Percentiles rank a stretch among this genome's conserved stretches.
Conservation (phyloP, 352 stramenopile genomes). For the Pythium dissimile region DNA sequence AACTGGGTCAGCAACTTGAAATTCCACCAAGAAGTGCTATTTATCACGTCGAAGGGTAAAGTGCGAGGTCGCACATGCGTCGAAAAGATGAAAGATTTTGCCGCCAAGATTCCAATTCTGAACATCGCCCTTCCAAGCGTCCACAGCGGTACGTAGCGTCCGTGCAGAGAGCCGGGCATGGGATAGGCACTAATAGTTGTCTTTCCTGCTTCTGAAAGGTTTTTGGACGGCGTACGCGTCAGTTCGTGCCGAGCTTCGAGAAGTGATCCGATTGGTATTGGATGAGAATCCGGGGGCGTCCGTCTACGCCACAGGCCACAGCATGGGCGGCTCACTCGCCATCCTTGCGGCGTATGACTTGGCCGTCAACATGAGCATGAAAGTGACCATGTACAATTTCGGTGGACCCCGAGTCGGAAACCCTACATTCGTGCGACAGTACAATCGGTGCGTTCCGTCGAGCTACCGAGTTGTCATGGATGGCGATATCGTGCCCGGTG, state of each 20-base stretch:
- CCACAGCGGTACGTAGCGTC: conserved; percentile 53
- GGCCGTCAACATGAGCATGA: conserved; percentile 80
- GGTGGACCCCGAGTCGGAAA: conserved; percentile 84
- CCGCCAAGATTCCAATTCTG: conserved; percentile 73
- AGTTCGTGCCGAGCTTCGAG: conserved; percentile 69
- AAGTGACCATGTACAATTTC: conserved; percentile 90
- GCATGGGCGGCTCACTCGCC: conserved; percentile 88
- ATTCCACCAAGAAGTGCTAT: conserved; percentile 76
- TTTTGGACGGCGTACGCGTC: conserved; percentile 87
- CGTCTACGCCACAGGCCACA: conserved; percentile 92
- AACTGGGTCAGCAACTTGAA: conserved; percentile 89
- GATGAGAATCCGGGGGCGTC: conserved; percentile 82
- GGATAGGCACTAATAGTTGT: not conserved
- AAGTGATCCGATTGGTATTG: conserved; percentile 71
- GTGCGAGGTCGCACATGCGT: conserved; percentile 50
- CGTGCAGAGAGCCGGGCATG: not conserved
- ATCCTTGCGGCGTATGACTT: conserved; percentile 86
- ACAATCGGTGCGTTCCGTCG: conserved; percentile 70
- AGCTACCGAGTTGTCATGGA: conserved; percentile 64
- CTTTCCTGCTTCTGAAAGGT: conserved; percentile 28
- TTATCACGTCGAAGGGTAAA: conserved; percentile 65
- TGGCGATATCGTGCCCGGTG: conserved; percentile 40
- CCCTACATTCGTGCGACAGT: conserved; percentile 69
- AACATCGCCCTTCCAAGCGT: conserved; percentile 85
- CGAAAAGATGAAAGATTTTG: conserved; percentile 53